Percentiles rank a stretch among this genome's conserved stretches.
Evolutionary conservation across 1,284 basidiomycete genomes (phyloP).

Genomic region (Phellopilus nigrolimitatus): DNA sequence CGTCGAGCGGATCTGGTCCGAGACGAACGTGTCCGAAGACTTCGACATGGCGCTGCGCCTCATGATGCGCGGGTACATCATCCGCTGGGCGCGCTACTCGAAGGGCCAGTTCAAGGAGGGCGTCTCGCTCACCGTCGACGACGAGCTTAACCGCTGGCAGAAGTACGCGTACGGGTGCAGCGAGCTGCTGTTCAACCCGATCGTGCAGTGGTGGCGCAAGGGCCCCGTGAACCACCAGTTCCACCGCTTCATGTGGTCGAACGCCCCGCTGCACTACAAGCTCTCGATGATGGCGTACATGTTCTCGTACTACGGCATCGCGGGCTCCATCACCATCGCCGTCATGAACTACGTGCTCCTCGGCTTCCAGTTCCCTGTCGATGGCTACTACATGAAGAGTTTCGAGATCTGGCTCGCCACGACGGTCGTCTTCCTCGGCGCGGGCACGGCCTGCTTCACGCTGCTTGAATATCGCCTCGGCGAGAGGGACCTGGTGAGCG

Average conservation of each 20-base stretch:
- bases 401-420: conserved; percentile 78
- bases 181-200: conserved; percentile 75
- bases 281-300: conserved; percentile 76
- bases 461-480: conserved; percentile 76
- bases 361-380: conserved; percentile 58
- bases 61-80: conserved; percentile 62
- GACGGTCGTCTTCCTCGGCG: conserved; percentile 68
- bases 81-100: conserved; percentile 83
- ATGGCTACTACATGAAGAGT: conserved; percentile 65
- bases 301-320: conserved; percentile 86
- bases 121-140: conserved; percentile 75
- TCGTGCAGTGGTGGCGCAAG: conserved; percentile 63
- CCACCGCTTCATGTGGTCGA: conserved; percentile 72
- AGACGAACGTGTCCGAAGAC: conserved; percentile 81
- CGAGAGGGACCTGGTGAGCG: conserved; percentile 48
- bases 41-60: conserved; percentile 71
- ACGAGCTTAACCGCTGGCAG: conserved; percentile 82
- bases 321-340: conserved; percentile 58
- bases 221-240: conserved; percentile 79
- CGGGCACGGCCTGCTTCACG: conserved; percentile 69
- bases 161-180: conserved; percentile 80
- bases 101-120: conserved; percentile 82
- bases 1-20: conserved; percentile 75
- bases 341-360: conserved; percentile 69
- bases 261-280: conserved; percentile 79